Conservation (phyloP, 805 yeast genomes). For the Jamesozyma hellenica region DNA sequence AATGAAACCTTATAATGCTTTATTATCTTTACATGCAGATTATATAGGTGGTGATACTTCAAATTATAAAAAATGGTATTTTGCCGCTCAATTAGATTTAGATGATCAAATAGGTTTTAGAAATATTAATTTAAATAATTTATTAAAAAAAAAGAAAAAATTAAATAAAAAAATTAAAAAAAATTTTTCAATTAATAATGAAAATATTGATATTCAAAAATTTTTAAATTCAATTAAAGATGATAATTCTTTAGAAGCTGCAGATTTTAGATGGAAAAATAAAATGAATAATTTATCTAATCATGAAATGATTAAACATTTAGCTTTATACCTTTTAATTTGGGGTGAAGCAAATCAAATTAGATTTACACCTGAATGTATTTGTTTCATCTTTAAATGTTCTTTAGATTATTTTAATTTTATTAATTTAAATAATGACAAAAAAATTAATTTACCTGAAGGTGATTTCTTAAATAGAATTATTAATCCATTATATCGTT, state of each 20-base stretch:
- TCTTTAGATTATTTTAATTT: constrained; percentile 90
- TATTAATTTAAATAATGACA: constrained; percentile 79
- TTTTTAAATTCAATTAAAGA: constrained; percentile 57
- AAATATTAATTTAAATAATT: constrained; percentile 54
- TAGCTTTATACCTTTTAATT: constrained; percentile 58
- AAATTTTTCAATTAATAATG: constrained; percentile 4
- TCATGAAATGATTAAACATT: constrained; percentile 53
- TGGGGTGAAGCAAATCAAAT: constrained; percentile 91
- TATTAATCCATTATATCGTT: constrained; percentile 80
- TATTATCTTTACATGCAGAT: constrained; percentile 72
- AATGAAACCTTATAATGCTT: constrained; percentile 81
- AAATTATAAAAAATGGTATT: constrained; percentile 85
- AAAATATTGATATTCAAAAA: constrained; percentile 37
- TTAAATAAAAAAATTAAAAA: constrained; percentile 72
- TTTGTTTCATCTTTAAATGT: constrained; percentile 77
- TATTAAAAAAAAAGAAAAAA: constrained; percentile 71
- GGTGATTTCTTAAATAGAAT: constrained; percentile 85
- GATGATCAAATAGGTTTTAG: constrained; percentile 58
- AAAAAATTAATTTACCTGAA: constrained; percentile 72
- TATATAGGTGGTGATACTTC: constrained; percentile 82
- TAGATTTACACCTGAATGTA: constrained; percentile 80
- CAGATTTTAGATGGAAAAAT: constrained; percentile 71
- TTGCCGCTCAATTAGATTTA: constrained; percentile 69
- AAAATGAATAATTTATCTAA: constrained; percentile 47
- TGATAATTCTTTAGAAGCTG: constrained; percentile 76